Evolutionary conservation across 257 asterid species (phyloP).

Genomic region (Haberlea rhodopensis): DNA sequence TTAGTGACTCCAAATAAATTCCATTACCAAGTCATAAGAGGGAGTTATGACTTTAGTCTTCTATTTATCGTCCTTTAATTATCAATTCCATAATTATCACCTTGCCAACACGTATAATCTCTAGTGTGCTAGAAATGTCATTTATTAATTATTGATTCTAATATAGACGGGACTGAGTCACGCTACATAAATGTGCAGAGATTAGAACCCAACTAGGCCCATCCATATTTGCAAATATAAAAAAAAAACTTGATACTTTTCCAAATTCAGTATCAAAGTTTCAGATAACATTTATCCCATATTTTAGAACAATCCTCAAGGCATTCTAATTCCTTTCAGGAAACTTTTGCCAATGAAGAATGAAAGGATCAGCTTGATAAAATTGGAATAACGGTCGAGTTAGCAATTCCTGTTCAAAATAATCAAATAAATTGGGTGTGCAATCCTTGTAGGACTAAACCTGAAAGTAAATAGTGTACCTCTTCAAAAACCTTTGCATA

Average conservation of each 20-base stretch:
- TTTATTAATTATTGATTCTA: too few relatives aligned
- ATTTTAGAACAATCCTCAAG: not conserved
- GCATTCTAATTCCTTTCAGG: not conserved
- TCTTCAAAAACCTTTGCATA: conserved; percentile 92
- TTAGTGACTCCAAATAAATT: not conserved
- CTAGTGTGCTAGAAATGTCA: too few relatives aligned
- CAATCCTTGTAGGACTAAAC: not conserved
- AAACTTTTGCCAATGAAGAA: not conserved
- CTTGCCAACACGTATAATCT: not conserved
- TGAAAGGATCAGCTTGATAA: not conserved
- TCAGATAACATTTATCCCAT: too few relatives aligned
- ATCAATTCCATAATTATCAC: not conserved
- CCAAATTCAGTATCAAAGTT: too few relatives aligned
- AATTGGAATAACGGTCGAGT: not conserved
- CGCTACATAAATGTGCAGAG: too few relatives aligned
- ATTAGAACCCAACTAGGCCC: too few relatives aligned
- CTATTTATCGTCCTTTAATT: not conserved
- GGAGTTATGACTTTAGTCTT: not conserved
- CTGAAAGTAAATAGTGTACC: conserved; percentile 37
- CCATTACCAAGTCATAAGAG: not conserved
- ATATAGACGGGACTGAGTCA: too few relatives aligned
- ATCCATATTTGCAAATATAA: too few relatives aligned
- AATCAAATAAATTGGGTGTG: not conserved
- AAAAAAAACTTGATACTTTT: too few relatives aligned
- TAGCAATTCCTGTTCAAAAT: too few relatives aligned